Percentiles rank a stretch among this genome's conserved stretches.
Conservation (phyloP, 176 grass and related monocot genomes). For the Otatea glauca region DNA sequence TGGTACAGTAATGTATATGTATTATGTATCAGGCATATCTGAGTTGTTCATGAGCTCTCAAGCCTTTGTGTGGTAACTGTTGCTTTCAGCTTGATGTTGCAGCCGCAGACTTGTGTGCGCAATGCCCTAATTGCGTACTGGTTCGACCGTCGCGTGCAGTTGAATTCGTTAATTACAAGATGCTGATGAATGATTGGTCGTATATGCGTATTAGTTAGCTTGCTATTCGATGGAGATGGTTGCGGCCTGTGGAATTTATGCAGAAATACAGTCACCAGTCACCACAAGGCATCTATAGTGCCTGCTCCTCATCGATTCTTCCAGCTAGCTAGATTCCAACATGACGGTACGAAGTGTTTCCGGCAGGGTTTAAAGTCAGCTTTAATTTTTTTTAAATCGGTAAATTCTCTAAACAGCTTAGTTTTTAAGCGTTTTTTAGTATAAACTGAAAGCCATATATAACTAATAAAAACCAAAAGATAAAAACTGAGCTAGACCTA, state of each 20-base stretch:
- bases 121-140: too few relatives aligned
- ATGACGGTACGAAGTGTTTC: constrained; percentile 16
- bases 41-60: neutral
- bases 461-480: too few relatives aligned
- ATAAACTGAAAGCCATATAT: too few relatives aligned
- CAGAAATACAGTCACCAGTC: neutral
- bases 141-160: neutral
- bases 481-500: too few relatives aligned
- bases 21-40: neutral
- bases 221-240: neutral
- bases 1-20: neutral
- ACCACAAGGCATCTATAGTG: neutral
- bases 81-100: neutral
- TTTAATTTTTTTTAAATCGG: too few relatives aligned
- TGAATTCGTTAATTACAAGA: neutral
- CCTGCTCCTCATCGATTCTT: neutral
- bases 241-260: constrained; percentile 18
- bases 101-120: neutral
- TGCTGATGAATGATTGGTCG: neutral
- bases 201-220: neutral
- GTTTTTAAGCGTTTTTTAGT: too few relatives aligned
- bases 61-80: neutral
- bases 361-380: too few relatives aligned
- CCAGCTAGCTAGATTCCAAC: constrained; percentile 21
- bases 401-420: too few relatives aligned